Conservation (phyloP, 345 rosid species). For the Acer yangbiense region DNA sequence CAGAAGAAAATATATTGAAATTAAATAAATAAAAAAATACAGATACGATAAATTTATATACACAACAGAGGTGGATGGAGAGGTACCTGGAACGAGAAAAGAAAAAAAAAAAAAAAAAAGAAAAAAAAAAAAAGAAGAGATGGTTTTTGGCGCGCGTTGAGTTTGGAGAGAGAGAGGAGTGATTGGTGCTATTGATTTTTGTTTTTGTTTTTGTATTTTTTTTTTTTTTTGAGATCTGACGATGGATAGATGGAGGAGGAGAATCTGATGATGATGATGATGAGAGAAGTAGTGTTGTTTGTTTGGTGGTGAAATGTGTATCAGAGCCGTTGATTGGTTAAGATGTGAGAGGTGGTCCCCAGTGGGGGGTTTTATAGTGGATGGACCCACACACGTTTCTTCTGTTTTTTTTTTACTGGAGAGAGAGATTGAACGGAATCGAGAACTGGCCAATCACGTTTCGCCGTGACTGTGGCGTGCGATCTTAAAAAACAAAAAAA, state of each 20-base stretch:
- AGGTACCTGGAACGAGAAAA: not conserved
- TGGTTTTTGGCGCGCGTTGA: slow-evolving; percentile 41
- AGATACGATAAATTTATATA: not conserved
- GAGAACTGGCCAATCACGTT: not conserved
- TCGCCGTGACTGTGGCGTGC: too few species aligned
- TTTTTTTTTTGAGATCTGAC: slow-evolving; percentile 34
- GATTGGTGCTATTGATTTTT: slow-evolving; percentile 21
- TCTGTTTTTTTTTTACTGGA: not conserved
- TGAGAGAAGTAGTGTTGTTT: too few species aligned
- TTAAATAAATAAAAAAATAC: too few species aligned
- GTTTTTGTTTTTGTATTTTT: not conserved
- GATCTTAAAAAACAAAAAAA: too few species aligned
- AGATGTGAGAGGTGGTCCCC: not conserved
- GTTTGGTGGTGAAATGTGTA: not conserved
- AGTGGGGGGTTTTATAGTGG: not conserved
- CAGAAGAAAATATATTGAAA: not conserved
- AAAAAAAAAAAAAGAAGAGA: not conserved
- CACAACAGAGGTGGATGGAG: not conserved
- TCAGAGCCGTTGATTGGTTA: slow-evolving; percentile 14
- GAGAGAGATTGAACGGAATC: not conserved
- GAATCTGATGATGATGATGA: not conserved
- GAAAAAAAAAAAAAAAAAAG: not conserved
- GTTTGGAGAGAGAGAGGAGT: slow-evolving; percentile 1
- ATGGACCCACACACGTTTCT: slow-evolving; percentile 15
- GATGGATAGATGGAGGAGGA: slow-evolving; percentile 38